Evolutionary conservation across 2,329 filamentous ascomycete genomes (phyloP).

Genomic region (Ceratocystis diversiconidia): DNA sequence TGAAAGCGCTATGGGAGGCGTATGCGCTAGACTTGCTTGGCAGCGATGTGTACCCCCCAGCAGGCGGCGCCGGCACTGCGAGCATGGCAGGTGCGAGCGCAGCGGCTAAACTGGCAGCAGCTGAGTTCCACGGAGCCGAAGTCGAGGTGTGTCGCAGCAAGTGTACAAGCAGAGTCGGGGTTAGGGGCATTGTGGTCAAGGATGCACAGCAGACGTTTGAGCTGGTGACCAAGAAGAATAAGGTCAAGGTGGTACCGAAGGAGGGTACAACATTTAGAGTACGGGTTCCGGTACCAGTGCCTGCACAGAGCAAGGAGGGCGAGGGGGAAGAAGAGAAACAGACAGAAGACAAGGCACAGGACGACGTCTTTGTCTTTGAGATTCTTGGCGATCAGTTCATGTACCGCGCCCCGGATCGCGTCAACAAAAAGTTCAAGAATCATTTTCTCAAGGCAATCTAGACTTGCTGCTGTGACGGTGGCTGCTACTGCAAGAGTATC

Average conservation of each 20-base stretch:
- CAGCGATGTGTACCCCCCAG: constrained; percentile 33
- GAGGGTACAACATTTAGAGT: constrained; percentile 78
- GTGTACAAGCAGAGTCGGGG: constrained; percentile 68
- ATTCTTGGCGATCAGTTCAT: constrained; percentile 79
- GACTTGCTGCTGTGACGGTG: constrained; percentile 22
- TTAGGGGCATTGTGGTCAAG: constrained; percentile 74
- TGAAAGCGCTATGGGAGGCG: constrained; percentile 66
- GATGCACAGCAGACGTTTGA: constrained; percentile 81
- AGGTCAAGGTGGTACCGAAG: constrained; percentile 71
- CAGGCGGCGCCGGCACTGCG: constrained; percentile 42
- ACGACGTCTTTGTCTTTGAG: constrained; percentile 55
- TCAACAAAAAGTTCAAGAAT: constrained; percentile 81
- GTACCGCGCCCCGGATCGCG: constrained; percentile 66
- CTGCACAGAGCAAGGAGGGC: constrained; percentile 4
- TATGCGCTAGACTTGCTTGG: constrained; percentile 70
- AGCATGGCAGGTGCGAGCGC: constrained; percentile 42
- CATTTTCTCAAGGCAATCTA: constrained; percentile 65
- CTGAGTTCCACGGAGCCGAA: constrained; percentile 80
- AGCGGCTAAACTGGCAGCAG: constrained; percentile 64
- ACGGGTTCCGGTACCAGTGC: constrained; percentile 40
- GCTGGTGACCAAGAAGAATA: constrained; percentile 57
- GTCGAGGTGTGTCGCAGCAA: constrained; percentile 70
- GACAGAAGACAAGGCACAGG: not conserved
- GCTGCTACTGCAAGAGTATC: no score
- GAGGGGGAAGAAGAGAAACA: not conserved